Conservation (phyloP, 768 basidiomycete species). For the Trametes sanguinea region DNA sequence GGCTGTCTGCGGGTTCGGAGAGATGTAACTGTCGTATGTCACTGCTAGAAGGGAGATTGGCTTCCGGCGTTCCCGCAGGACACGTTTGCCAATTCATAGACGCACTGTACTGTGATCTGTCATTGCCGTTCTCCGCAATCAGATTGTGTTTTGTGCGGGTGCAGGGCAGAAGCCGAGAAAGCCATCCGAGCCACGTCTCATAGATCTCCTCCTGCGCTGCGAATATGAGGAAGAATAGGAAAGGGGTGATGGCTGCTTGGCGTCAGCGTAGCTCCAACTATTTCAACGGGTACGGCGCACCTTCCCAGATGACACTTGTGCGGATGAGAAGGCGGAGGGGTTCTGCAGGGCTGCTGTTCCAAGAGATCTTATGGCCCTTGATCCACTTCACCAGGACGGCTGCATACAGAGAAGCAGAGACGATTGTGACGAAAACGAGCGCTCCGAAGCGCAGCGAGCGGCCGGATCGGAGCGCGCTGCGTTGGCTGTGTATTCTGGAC, state of each 20-base stretch:
- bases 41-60: background rate
- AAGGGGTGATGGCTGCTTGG: slow-evolving; percentile 16
- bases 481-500: slow-evolving; percentile 13
- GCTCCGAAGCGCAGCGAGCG: slow-evolving; percentile 26
- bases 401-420: slow-evolving; percentile 25
- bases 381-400: slow-evolving; percentile 24
- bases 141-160: background rate
- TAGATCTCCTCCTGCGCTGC: slow-evolving; percentile 29
- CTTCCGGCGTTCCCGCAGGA: background rate
- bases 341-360: background rate
- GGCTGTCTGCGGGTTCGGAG: background rate
- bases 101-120: slow-evolving; percentile 7
- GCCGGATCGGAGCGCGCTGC: slow-evolving; percentile 1
- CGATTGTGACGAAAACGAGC: slow-evolving; percentile 20
- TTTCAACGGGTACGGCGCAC: slow-evolving; percentile 4
- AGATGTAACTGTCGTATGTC: slow-evolving; percentile 15
- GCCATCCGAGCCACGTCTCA: slow-evolving; percentile 22
- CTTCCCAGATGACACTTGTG: slow-evolving; percentile 27
- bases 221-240: slow-evolving; percentile 28
- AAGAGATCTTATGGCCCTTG: background rate
- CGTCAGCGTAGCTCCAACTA: background rate
- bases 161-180: slow-evolving; percentile 1
- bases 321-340: background rate
- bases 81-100: background rate
- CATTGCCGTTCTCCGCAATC: background rate